Evolutionary conservation across 208 protist species (phyloP), one percentile per base, ranked within the genome.

Genomic region (Naegleria gruberi): DNA sequence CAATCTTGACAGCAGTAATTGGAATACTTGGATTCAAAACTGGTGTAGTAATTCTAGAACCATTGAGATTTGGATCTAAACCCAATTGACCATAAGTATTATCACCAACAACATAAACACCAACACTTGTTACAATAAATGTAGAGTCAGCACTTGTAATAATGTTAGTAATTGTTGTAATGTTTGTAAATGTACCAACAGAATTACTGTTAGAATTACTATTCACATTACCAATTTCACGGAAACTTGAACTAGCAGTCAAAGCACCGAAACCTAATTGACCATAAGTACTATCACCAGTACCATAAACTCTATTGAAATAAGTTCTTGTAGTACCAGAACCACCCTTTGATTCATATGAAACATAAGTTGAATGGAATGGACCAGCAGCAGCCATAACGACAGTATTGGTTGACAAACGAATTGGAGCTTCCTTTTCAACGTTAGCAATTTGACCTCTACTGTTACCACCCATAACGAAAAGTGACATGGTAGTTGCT

Each of bases 61-160:
- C 65, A 77, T 77, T 37, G 6, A 77, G 6, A 26, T 12, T 37
- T 37, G 65, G 65, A 77, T 77, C 8, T 37, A 77, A 77, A 77
- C 82, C 82, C 12, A 85, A 45, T 45, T 85, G 82, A 46, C 82
- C 82, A 85, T 85, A 85, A 2, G 82, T 85, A 40, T 85, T 85
- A 5, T 44, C 41, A 46, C 82, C 82, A 30, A 3, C 37, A 12
- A 40, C 37, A 43, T 34, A 85, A n/a, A 45, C 23, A 34, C 82
- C 82, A 46, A 40, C 26, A 42, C 7, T 23, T 42, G 46, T 37
- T 4, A 88, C 15, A 40, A 88, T 42, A 34, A 88, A 43, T 5
- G 84, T 88, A 43, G 41, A 26, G 41, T 4, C 15, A 43, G 45
- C 45, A 43, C 84, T 45, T 4, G 17, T n/a, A 8, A 40, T 42